Evolutionary conservation across 2,329 filamentous ascomycete species (phyloP), one percentile per base, ranked within the genome.

Genomic region (Teratosphaeria nubilosa): DNA sequence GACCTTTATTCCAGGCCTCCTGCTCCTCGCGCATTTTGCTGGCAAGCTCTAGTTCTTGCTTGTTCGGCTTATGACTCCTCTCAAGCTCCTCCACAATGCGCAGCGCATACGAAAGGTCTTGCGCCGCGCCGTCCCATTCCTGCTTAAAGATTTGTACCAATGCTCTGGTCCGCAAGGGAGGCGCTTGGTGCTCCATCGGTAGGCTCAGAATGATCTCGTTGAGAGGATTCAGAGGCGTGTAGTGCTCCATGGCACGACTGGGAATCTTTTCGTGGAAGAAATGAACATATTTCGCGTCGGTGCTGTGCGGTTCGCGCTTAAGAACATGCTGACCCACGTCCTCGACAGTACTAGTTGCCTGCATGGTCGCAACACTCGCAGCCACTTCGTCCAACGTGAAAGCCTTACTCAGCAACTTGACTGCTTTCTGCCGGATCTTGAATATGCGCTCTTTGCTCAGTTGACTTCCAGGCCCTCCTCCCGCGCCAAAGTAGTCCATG

Each of bases 191-290:
- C 53, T 90, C 85, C 51, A 77, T 78, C 1, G 87, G 84, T 22
- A 82, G 75, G 48, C 83, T 80, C 13, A 77, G 74, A 59, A 91
- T 85, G 58, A 92, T 83, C 41, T 88, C 81, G 68, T 85, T 78
- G 63, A 95, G 72, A 3, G 84, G 79, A 56, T 82, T 75, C 58
- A 91, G 73, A 61, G 82, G 86, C 9, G 88, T 91, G 65, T 81
- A 85, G 66, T 89, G 83, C 37, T 85, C 86, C 70, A 94, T 76
- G 69, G 87, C 84, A 50, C 86, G 77, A 48, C 84, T 87, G 1
- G 88, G 87, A 27, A 94, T 91, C 80, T 92, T 94, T 74, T 95
- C 88, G 73, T 92, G 88, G 72, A 95, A 95, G 75, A 92, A 94
- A 70, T 94, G 87, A n/a, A 94, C 90, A 69, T 94, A 94, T 72